Conservation (phyloP, 176 grass and related monocot species). For the Canna indica region DNA sequence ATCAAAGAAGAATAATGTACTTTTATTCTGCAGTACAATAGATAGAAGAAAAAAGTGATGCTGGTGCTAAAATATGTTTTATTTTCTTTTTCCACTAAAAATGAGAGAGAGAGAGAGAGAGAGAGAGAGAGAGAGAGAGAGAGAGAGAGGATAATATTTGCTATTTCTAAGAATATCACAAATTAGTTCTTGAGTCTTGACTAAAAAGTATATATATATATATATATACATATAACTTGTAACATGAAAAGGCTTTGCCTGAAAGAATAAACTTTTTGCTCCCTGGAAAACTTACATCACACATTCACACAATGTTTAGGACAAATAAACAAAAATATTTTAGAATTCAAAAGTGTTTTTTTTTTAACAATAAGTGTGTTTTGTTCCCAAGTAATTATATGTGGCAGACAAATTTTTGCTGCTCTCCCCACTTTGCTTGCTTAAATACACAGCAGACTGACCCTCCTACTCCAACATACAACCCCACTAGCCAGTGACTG, state of each 20-base stretch:
- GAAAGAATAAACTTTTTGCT: background rate
- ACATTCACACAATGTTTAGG: too few species aligned
- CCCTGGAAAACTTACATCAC: background rate
- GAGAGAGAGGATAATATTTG: too few species aligned
- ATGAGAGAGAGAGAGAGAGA: too few species aligned
- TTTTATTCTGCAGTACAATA: background rate
- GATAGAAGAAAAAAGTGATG: background rate
- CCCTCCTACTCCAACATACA: background rate
- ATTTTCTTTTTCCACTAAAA: too few species aligned
- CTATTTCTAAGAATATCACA: too few species aligned
- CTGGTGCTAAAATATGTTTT: background rate
- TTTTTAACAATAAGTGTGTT: background rate
- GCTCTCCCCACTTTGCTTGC: conserved; percentile 1
- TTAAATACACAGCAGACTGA: background rate
- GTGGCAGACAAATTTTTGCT: conserved; percentile 9
- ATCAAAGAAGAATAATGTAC: background rate
- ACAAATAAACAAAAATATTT: too few species aligned
- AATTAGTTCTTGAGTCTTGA: too few species aligned
- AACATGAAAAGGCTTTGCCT: background rate
- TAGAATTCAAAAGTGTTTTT: too few species aligned
- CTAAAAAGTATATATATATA: too few species aligned
- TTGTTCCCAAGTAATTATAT: background rate
- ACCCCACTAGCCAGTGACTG: conserved; percentile 7
- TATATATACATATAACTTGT: background rate
- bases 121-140: too few species aligned